Conservation (phyloP, 2,329 filamentous ascomycete species). For the Penicillium olsonii region DNA sequence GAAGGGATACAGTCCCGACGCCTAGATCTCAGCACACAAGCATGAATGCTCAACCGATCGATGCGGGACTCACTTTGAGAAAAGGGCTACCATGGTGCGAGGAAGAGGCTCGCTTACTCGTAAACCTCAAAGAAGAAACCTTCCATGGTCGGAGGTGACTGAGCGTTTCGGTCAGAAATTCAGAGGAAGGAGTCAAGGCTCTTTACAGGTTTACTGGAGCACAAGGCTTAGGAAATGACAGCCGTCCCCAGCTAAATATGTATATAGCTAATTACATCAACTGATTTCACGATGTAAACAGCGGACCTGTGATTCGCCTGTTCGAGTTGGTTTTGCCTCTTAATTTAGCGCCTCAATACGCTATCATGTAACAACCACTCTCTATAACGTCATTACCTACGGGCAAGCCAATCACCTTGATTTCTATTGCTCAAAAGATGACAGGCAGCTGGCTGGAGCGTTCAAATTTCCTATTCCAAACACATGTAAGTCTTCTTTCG, state of each 20-base stretch:
- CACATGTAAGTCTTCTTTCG: neutral
- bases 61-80: slow-evolving; percentile 8
- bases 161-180: slow-evolving; percentile 13
- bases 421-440: slow-evolving; percentile 11
- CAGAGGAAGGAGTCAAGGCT: slow-evolving; percentile 11
- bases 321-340: neutral
- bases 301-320: neutral
- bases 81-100: slow-evolving; percentile 18
- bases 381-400: neutral
- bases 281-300: slow-evolving; percentile 7
- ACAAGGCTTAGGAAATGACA: slow-evolving; percentile 13
- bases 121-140: slow-evolving; percentile 18
- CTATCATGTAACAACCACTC: neutral
- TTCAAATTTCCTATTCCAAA: neutral
- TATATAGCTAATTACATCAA: too few species aligned
- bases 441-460: neutral
- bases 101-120: slow-evolving; percentile 14
- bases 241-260: neutral
- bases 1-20: too few species aligned
- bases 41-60: neutral
- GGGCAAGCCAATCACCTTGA: neutral
- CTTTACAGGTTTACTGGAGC: slow-evolving; percentile 19
- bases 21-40: neutral
- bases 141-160: slow-evolving; percentile 20
- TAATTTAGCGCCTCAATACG: neutral